Conservation (phyloP, 352 stramenopile species). For the Phytophthora constricta region DNA sequence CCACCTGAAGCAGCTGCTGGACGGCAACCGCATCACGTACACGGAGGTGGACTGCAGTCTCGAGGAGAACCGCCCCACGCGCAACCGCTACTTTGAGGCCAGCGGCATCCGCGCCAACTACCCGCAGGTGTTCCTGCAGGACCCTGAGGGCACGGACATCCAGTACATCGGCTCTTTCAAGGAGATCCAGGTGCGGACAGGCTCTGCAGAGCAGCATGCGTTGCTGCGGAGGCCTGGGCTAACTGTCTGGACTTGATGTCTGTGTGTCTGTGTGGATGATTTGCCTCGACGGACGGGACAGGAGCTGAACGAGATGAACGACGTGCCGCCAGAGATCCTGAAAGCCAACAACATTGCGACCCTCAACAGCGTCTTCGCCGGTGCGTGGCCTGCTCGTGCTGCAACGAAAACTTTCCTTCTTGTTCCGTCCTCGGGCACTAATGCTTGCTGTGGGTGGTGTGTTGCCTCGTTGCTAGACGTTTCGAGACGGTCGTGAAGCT, state of each 20-base stretch:
- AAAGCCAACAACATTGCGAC: constrained; percentile 81
- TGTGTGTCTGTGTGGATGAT: too few relatives aligned
- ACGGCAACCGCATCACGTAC: constrained; percentile 75
- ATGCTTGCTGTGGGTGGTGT: constrained; percentile 26
- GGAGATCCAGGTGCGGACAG: constrained; percentile 71
- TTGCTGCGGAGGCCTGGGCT: too few relatives aligned
- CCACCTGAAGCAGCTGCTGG: constrained; percentile 73
- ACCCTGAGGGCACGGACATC: constrained; percentile 48
- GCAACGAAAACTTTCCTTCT: background rate
- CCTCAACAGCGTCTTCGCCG: constrained; percentile 73
- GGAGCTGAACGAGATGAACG: constrained; percentile 86
- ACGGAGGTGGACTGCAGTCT: constrained; percentile 82
- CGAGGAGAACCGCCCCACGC: constrained; percentile 78
- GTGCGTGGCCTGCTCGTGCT: constrained; percentile 33
- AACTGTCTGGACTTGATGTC: too few relatives aligned
- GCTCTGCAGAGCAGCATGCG: constrained; percentile 14
- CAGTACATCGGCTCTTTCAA: constrained; percentile 84
- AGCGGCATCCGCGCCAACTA: constrained; percentile 87
- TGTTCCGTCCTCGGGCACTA: constrained; percentile 10
- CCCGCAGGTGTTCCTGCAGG: constrained; percentile 85
- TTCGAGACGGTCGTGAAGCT: constrained; percentile 35
- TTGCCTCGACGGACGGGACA: too few relatives aligned
- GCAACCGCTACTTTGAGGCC: constrained; percentile 79
- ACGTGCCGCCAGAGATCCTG: constrained; percentile 77
- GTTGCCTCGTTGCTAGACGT: constrained; percentile 40